Conservation (phyloP, 2,329 filamentous ascomycete species). For the Xylaria sp. region DNA sequence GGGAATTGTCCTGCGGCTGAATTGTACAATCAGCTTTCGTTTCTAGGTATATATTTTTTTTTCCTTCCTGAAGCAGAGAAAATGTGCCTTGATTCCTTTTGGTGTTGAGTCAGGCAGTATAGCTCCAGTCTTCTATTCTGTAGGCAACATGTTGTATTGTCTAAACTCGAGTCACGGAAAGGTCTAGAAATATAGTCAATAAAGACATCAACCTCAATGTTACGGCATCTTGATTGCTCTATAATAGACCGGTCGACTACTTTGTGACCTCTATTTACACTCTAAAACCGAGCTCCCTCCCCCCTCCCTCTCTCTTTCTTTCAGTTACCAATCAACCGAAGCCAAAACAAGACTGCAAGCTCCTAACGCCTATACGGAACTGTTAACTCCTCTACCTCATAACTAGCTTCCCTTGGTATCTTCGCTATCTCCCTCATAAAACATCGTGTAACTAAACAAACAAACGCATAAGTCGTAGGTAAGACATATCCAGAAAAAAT, state of each 20-base stretch:
- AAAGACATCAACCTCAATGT: neutral
- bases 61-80: neutral
- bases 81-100: neutral
- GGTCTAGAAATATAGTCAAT: neutral
- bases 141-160: conserved; percentile 18
- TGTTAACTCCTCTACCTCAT: conserved; percentile 8
- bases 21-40: conserved; percentile 31
- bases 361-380: conserved; percentile 21
- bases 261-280: conserved; percentile 5
- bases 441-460: conserved; percentile 14
- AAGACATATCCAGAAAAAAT: conserved; percentile 19
- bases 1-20: conserved; percentile 2
- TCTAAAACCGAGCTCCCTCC: neutral
- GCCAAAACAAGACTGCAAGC: conserved; percentile 16
- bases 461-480: conserved; percentile 22
- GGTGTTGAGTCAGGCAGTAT: conserved; percentile 1
- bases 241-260: neutral
- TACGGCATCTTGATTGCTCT: neutral
- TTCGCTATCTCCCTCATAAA: conserved; percentile 24
- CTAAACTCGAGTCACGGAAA: neutral
- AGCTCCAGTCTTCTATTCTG: conserved; percentile 1
- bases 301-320: neutral
- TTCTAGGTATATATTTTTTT: conserved; percentile 30
- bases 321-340: neutral
- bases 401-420: conserved; percentile 29